phyloP scores from a whole-genome alignment of 257 asterid species.

The Lantana camara region DNA sequence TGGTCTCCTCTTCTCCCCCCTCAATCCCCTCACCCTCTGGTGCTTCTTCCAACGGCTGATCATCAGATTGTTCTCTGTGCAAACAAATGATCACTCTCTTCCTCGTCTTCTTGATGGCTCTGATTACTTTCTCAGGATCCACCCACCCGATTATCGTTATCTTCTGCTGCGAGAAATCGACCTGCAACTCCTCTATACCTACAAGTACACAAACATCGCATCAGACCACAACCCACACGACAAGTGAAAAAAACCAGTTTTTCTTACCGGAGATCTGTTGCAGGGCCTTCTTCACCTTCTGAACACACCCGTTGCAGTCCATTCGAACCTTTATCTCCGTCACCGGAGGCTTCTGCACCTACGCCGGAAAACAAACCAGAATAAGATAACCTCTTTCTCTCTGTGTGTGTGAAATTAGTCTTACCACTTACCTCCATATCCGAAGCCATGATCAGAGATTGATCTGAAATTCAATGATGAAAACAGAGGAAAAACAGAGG shows the following conservation, averaged over 20 bases:
- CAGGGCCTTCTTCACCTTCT: slow-evolving; percentile 73
- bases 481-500: slow-evolving; percentile 5
- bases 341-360: slow-evolving; percentile 50
- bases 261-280: slow-evolving; percentile 56
- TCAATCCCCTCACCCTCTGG: slow-evolving; percentile 31
- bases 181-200: slow-evolving; percentile 60
- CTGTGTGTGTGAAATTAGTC: background rate
- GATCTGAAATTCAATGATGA: slow-evolving; percentile 2
- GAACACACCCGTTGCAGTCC: slow-evolving; percentile 85
- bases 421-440: slow-evolving; percentile 41
- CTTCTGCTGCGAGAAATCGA: slow-evolving; percentile 66
- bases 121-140: slow-evolving; percentile 61
- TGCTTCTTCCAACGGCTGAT: slow-evolving; percentile 34
- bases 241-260: background rate
- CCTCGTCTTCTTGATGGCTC: slow-evolving; percentile 68
- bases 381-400: background rate
- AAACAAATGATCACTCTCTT: slow-evolving; percentile 63
- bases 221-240: background rate
- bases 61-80: slow-evolving; percentile 46
- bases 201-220: background rate
- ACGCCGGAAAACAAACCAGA: background rate
- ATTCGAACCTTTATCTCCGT: slow-evolving; percentile 71
- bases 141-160: slow-evolving; percentile 67
- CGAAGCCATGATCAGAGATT: slow-evolving; percentile 35
- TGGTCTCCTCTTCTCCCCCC: slow-evolving; percentile 33